phyloP scores from a whole-genome alignment of 2,329 filamentous ascomycete species.

The Magnaporthiopsis incrustans region DNA sequence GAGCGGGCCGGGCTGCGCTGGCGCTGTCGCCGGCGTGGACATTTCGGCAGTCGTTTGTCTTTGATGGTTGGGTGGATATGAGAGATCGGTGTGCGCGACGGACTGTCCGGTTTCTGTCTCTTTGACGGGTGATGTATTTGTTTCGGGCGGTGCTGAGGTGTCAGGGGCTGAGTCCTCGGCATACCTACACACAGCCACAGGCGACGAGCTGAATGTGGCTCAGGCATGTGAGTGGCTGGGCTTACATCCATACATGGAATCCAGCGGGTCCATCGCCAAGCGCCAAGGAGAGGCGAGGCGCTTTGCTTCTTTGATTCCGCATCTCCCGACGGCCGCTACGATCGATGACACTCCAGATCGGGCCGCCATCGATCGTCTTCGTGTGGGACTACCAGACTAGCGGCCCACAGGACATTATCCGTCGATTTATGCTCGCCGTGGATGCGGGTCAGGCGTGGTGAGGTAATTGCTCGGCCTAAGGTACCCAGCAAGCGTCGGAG shows the following conservation, averaged over 20 bases:
- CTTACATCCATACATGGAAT: background rate
- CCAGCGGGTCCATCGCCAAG: background rate
- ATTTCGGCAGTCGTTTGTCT: slow-evolving; percentile 4
- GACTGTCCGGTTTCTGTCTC: background rate
- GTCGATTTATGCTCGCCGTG: background rate
- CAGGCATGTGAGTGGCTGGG: background rate
- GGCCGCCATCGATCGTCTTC: background rate
- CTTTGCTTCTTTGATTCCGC: background rate
- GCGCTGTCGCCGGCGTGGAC: slow-evolving; percentile 4
- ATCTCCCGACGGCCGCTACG: background rate
- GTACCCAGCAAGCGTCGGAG: background rate
- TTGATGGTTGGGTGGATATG: background rate
- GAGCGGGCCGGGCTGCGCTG: slow-evolving; percentile 45
- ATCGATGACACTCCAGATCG: background rate
- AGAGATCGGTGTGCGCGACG: background rate
- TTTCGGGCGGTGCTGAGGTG: background rate
- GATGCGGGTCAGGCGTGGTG: background rate
- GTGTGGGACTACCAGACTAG: background rate
- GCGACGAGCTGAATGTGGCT: background rate
- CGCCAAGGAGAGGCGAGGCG: background rate
- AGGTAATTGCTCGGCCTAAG: too few relatives aligned
- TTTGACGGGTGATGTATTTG: background rate
- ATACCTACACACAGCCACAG: background rate
- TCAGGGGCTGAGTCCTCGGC: background rate
- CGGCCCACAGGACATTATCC: background rate